Evolutionary conservation across 768 basidiomycete species (phyloP).

Genomic region (Pilatotrama ljubarskyi): DNA sequence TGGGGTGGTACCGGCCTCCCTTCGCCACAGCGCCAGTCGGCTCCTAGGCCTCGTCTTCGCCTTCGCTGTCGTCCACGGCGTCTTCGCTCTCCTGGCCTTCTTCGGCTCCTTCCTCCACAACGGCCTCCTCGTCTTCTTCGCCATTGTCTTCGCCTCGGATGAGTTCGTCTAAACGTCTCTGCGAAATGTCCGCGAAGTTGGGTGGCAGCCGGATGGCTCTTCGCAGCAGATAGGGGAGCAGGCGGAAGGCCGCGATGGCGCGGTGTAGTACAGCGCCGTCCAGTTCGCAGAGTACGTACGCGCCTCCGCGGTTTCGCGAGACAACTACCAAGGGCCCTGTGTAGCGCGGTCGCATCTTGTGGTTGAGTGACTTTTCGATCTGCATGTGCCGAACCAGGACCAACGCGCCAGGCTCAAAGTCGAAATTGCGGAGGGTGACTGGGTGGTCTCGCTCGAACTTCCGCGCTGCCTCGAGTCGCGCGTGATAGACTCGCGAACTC

Average conservation of each 20-base stretch:
- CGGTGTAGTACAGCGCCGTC: conserved; percentile 22
- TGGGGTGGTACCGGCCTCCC: too few species aligned
- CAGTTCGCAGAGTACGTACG: conserved; percentile 30
- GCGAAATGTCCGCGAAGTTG: background rate
- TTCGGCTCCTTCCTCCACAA: too few species aligned
- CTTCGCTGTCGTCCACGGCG: too few species aligned
- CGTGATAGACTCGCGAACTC: background rate
- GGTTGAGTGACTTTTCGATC: conserved; percentile 26
- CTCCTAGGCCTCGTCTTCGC: too few species aligned
- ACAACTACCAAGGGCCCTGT: conserved; percentile 29
- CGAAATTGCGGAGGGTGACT: conserved; percentile 16
- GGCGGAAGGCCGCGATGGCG: conserved; percentile 19
- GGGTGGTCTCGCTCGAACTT: conserved; percentile 18
- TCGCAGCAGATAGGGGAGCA: conserved; percentile 24
- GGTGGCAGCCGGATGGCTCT: background rate
- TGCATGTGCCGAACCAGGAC: conserved; percentile 31
- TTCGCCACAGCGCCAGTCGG: too few species aligned
- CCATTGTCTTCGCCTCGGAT: background rate
- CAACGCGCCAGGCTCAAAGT: conserved; percentile 29
- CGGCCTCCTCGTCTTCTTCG: background rate
- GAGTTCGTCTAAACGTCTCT: background rate
- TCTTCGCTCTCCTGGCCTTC: too few species aligned
- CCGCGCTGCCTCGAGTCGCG: background rate
- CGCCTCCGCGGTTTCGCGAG: conserved; percentile 19
- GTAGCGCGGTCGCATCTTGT: conserved; percentile 21